A percentile compares a stretch with the other conserved stretches of the same genome.
Conservation (phyloP, 106 monocot species). For the Acorus calamus region DNA sequence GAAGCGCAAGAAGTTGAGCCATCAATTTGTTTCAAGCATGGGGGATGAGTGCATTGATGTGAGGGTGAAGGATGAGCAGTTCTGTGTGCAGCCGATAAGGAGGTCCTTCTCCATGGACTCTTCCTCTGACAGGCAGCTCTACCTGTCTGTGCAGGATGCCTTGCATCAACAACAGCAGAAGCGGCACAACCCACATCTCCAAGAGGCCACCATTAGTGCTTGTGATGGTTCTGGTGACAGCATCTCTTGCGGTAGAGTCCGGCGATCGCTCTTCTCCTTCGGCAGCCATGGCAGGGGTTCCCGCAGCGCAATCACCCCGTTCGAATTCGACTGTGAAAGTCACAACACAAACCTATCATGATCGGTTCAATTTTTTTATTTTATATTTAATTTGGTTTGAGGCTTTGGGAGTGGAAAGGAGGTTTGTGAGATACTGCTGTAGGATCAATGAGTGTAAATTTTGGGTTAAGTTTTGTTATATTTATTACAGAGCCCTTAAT, state of each 20-base stretch:
- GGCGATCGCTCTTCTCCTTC: conserved; percentile 50
- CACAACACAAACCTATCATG: no score
- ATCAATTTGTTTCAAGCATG: conserved; percentile 21
- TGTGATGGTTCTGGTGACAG: neutral
- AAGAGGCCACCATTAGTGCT: conserved; percentile 1
- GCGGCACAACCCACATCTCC: neutral
- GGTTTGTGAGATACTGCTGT: no score
- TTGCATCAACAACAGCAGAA: conserved; percentile 10
- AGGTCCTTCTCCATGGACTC: conserved; percentile 77
- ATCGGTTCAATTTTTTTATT: no score
- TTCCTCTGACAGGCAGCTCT: conserved; percentile 34
- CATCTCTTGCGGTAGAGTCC: conserved; percentile 9
- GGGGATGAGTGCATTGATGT: conserved; percentile 55
- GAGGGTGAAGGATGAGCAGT: conserved; percentile 28
- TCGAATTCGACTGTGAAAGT: neutral
- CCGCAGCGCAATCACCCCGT: conserved; percentile 14
- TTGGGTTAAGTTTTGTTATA: no score
- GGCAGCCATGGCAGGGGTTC: conserved; percentile 27
- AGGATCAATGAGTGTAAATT: no score
- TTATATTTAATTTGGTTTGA: no score
- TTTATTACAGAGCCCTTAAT: no score
- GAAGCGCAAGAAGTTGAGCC: conserved; percentile 11
- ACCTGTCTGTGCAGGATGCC: conserved; percentile 39
- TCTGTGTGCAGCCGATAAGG: conserved; percentile 36
- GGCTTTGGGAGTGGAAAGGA: no score